These are phyloP conservation scores for Kwoniella mangroviensis DNA, from an alignment of 768 basidiomycete genomes.

Conservation along the genomic window DNA sequence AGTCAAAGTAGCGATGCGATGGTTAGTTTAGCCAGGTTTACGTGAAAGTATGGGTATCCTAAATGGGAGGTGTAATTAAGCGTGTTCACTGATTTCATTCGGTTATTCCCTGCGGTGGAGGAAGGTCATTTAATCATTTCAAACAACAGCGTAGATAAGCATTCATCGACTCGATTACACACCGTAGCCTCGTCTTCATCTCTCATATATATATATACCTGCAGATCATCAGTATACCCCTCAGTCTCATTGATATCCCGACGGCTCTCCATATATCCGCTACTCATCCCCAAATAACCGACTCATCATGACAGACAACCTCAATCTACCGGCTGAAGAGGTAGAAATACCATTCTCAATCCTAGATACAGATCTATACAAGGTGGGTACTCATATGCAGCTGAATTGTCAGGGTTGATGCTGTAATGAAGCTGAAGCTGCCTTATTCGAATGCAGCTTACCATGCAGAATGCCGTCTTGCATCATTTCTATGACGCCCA, in stretches of 20 bases:
- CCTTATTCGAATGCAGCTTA: too few species aligned
- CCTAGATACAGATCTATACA: constrained; percentile 93
- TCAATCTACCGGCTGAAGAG: constrained; percentile 26
- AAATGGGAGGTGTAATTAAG: too few species aligned
- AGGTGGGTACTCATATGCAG: constrained; percentile 61
- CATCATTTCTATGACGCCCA: constrained; percentile 73
- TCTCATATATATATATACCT: not conserved
- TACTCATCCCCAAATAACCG: not conserved
- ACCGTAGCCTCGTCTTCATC: not conserved
- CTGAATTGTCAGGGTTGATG: too few species aligned
- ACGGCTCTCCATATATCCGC: too few species aligned
- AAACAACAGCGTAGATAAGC: too few species aligned
- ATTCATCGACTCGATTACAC: not conserved
- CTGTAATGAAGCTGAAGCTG: too few species aligned
- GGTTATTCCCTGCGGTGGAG: not conserved
- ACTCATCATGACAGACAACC: constrained; percentile 9
- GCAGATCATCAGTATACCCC: not conserved
- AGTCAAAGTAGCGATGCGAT: constrained; percentile 3
- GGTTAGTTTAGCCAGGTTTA: not conserved
- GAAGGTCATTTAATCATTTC: too few species aligned
- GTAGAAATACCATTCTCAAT: constrained; percentile 64
- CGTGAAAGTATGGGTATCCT: not conserved
- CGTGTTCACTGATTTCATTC: too few species aligned
- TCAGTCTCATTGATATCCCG: too few species aligned
- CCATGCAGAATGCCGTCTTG: constrained; percentile 92